Conservation (phyloP, 371 early-diverging fungal species). For the Circinella minor region DNA sequence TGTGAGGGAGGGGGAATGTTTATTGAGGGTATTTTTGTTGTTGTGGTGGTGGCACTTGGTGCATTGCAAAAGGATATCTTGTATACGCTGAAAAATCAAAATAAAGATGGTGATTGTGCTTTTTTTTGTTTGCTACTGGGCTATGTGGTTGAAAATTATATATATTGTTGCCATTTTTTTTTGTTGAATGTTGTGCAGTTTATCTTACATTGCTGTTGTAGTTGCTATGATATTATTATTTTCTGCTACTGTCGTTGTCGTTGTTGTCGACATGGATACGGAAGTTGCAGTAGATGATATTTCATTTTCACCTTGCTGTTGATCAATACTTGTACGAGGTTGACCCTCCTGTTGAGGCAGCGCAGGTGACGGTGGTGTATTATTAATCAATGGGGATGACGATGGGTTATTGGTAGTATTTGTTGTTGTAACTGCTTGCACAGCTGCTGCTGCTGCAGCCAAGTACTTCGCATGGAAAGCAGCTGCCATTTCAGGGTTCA, state of each 20-base stretch:
- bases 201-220: constrained; percentile 10
- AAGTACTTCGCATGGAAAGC: constrained; percentile 43
- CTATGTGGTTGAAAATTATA: no score
- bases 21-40: background rate
- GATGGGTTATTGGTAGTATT: background rate
- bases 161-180: background rate
- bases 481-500: constrained; percentile 43
- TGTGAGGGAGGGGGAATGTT: background rate
- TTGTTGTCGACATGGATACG: background rate
- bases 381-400: no score
- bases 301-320: background rate
- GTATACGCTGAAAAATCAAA: no score
- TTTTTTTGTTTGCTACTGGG: no score
- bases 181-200: background rate
- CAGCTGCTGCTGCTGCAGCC: constrained; percentile 24
- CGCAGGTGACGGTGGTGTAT: no score
- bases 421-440: constrained; percentile 14
- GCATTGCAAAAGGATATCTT: no score
- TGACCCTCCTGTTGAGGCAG: no score
- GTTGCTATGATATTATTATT: background rate
- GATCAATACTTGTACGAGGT: background rate
- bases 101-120: no score
- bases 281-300: no score
- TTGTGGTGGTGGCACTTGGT: no score
- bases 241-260: background rate